Conservation (phyloP, 2,329 filamentous ascomycete genomes). For the Westerdykella aurantiaca region DNA sequence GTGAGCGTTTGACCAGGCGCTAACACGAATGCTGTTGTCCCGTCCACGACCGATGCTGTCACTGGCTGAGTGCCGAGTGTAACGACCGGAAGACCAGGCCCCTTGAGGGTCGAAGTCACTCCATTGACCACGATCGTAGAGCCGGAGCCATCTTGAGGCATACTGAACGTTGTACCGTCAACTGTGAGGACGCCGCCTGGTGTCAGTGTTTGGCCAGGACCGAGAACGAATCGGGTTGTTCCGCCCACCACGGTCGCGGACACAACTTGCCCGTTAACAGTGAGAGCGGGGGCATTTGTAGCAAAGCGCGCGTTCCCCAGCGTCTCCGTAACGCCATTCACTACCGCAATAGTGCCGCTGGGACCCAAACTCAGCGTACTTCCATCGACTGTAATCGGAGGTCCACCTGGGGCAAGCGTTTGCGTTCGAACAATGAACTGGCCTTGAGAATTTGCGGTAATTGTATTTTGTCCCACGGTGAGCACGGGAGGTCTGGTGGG, state of each 20-base stretch:
- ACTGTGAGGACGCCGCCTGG: conserved; percentile 19
- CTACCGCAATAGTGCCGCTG: conserved; percentile 32
- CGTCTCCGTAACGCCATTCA: conserved; percentile 31
- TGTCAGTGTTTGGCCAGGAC: conserved; percentile 11
- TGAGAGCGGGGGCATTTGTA: conserved; percentile 16
- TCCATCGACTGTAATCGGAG: conserved; percentile 32
- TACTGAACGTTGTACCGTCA: conserved; percentile 22
- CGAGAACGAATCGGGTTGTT: conserved; percentile 20
- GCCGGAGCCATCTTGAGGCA: conserved; percentile 15
- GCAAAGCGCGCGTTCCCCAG: conserved; percentile 15
- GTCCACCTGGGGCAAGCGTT: conserved; percentile 31
- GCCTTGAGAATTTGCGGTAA: conserved; percentile 29
- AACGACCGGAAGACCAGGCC: conserved; percentile 9
- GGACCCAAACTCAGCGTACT: conserved; percentile 32
- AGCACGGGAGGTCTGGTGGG: conserved; percentile 19
- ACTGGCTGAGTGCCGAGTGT: conserved; percentile 9
- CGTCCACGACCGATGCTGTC: conserved; percentile 12
- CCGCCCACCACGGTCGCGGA: conserved; percentile 21
- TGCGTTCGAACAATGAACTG: conserved; percentile 31
- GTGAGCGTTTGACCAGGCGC: conserved; percentile 20
- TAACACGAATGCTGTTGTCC: conserved; percentile 23
- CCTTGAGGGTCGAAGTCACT: conserved; percentile 15
- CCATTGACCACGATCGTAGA: conserved; percentile 26
- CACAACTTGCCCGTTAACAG: conserved; percentile 15
- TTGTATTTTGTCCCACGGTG: conserved; percentile 18